phyloP scores from a whole-genome alignment of 2,329 filamentous ascomycete genomes.

The Ascochyta lentis region DNA sequence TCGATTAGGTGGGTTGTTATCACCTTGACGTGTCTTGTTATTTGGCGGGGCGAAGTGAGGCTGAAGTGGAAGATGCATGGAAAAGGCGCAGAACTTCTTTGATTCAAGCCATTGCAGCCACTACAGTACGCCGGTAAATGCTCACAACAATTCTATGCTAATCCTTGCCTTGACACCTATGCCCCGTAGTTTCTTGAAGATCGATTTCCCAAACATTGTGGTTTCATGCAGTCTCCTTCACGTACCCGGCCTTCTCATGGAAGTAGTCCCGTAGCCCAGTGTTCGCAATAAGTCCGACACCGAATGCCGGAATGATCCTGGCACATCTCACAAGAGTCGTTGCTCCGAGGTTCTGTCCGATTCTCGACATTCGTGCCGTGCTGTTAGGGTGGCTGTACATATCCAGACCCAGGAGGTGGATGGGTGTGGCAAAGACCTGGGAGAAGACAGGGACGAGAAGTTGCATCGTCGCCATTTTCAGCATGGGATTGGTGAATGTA shows the following conservation, averaged over 20 bases:
- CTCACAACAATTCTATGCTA: not conserved
- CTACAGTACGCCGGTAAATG: not conserved
- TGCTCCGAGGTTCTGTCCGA: conserved; percentile 24
- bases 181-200: not conserved
- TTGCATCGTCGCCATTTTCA: conserved; percentile 32
- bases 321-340: conserved; percentile 36
- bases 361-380: conserved; percentile 17
- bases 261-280: conserved; percentile 30
- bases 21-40: not conserved
- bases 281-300: conserved; percentile 35
- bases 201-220: not conserved
- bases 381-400: conserved; percentile 28
- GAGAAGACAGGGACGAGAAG: conserved; percentile 38
- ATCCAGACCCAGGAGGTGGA: conserved; percentile 37
- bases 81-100: not conserved
- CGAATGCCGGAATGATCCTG: conserved; percentile 41
- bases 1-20: conserved; percentile 1
- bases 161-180: not conserved
- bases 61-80: not conserved
- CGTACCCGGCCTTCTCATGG: conserved; percentile 14
- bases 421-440: conserved; percentile 36
- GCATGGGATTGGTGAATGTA: conserved; percentile 22
- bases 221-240: not conserved
- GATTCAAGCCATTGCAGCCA: not conserved
- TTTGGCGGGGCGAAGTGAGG: not conserved